Evolutionary conservation across 805 yeast species (phyloP).

Genomic region (Pichia nakasei): DNA sequence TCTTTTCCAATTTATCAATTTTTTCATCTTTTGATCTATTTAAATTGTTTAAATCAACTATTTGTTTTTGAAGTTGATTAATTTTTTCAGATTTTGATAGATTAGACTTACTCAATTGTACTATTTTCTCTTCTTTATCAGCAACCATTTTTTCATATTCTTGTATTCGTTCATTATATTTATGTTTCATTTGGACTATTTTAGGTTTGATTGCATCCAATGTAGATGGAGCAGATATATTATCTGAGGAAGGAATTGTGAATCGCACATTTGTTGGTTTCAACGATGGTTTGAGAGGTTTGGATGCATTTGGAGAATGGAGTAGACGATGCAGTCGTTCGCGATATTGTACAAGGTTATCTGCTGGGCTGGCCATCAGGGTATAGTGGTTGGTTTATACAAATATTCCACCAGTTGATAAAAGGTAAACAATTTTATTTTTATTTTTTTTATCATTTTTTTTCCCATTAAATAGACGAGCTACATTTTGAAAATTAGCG

Average conservation of each 20-base stretch:
- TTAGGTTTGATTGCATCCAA: neutral
- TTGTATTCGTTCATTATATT: neutral
- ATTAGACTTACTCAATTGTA: conserved; percentile 1
- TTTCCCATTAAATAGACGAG: too few relatives aligned
- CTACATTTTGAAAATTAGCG: too few relatives aligned
- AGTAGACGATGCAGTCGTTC: conserved; percentile 2
- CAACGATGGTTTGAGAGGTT: neutral
- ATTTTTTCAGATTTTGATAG: neutral
- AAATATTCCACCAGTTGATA: too few relatives aligned
- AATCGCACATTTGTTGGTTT: neutral
- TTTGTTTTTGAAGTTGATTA: neutral
- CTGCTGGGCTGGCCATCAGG: neutral
- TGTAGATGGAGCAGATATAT: neutral
- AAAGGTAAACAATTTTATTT: too few relatives aligned
- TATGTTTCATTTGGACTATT: neutral
- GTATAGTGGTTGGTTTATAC: too few relatives aligned
- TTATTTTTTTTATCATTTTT: too few relatives aligned
- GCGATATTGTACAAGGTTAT: conserved; percentile 3
- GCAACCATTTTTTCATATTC: conserved; percentile 5
- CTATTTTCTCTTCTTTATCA: conserved; percentile 7
- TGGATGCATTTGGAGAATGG: neutral
- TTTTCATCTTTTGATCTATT: conserved; percentile 7
- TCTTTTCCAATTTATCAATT: conserved; percentile 1
- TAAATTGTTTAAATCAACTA: conserved; percentile 3
- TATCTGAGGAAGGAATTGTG: neutral